These are phyloP conservation scores for Grosmannia serpens DNA, from an alignment of 2,329 filamentous ascomycete genomes.

Conservation along the genomic window DNA sequence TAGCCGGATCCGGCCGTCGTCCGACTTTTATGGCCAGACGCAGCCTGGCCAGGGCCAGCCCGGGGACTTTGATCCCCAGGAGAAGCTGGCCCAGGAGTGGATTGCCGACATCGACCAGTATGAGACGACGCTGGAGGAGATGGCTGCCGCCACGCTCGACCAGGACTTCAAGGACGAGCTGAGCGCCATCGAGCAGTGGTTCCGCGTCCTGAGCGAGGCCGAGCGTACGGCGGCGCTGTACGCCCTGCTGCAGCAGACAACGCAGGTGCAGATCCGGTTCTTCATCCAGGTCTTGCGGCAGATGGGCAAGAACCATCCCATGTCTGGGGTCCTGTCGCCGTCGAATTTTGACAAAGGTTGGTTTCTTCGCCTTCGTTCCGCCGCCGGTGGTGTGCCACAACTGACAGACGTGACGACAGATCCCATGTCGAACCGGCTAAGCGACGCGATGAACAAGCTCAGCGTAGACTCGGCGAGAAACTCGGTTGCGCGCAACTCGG, in stretches of 20 bases:
- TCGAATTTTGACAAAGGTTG: conserved; percentile 92
- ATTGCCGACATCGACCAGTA: conserved; percentile 98
- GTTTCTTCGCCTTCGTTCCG: conserved; percentile 2
- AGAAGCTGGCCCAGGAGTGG: conserved; percentile 95
- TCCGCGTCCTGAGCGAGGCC: conserved; percentile 90
- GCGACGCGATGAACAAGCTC: conserved; percentile 92
- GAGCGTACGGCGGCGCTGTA: conserved; percentile 93
- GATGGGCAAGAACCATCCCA: conserved; percentile 96
- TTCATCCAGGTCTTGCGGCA: conserved; percentile 98
- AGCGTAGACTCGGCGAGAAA: conserved; percentile 79
- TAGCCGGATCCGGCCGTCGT: conserved; percentile 81
- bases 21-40: conserved; percentile 80
- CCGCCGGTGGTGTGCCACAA: conserved; percentile 7
- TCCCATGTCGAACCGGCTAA: conserved; percentile 92
- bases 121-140: conserved; percentile 96
- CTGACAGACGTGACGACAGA: conserved; percentile 40
- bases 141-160: conserved; percentile 96
- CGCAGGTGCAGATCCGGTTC: conserved; percentile 96
- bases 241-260: conserved; percentile 92
- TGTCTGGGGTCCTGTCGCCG: conserved; percentile 89
- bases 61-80: conserved; percentile 68
- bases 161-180: conserved; percentile 99
- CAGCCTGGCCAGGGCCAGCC: conserved; percentile 57
- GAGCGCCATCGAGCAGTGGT: conserved; percentile 99
- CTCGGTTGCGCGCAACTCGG: conserved; percentile 70